phyloP scores from a whole-genome alignment of 1,284 basidiomycete species.

The Tylopilus sp. region DNA sequence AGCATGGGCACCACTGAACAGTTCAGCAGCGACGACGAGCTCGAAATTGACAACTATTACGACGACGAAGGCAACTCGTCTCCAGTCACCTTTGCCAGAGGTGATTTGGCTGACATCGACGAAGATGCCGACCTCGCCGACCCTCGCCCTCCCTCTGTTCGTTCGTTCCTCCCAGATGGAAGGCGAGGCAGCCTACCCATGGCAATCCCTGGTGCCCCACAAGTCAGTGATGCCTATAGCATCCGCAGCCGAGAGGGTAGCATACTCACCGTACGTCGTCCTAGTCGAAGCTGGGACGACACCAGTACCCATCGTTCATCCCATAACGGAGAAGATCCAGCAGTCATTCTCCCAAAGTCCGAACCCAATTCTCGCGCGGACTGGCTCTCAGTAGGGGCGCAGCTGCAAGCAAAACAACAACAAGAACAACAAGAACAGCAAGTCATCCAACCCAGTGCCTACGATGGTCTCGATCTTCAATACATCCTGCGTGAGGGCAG shows the following conservation, averaged over 20 bases:
- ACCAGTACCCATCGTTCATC: slow-evolving; percentile 34
- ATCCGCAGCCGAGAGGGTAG: slow-evolving; percentile 46
- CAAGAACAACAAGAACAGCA: neutral
- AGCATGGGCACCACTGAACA: slow-evolving; percentile 38
- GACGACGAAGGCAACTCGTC: slow-evolving; percentile 34
- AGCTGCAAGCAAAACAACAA: slow-evolving; percentile 20
- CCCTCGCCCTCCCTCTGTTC: slow-evolving; percentile 22
- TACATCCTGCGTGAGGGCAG: slow-evolving; percentile 41
- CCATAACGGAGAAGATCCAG: slow-evolving; percentile 25
- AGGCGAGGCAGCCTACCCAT: slow-evolving; percentile 46
- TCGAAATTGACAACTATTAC: slow-evolving; percentile 38
- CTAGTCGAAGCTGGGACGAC: slow-evolving; percentile 52
- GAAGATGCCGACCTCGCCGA: slow-evolving; percentile 30
- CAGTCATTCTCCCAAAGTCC: slow-evolving; percentile 42
- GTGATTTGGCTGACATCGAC: slow-evolving; percentile 35
- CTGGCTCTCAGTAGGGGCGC: slow-evolving; percentile 40
- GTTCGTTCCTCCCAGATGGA: slow-evolving; percentile 17
- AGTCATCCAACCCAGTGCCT: slow-evolving; percentile 16
- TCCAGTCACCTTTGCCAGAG: slow-evolving; percentile 35
- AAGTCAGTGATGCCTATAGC: slow-evolving; percentile 16
- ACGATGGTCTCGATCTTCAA: slow-evolving; percentile 41
- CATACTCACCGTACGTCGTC: slow-evolving; percentile 47
- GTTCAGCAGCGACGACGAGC: slow-evolving; percentile 51
- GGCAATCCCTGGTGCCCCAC: slow-evolving; percentile 37
- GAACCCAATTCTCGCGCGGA: slow-evolving; percentile 40